A percentile compares a stretch with the other conserved stretches of the same genome.
These are phyloP conservation scores for Ustilago sp. DNA, from an alignment of 1,284 basidiomycete species.

Conservation along the genomic window DNA sequence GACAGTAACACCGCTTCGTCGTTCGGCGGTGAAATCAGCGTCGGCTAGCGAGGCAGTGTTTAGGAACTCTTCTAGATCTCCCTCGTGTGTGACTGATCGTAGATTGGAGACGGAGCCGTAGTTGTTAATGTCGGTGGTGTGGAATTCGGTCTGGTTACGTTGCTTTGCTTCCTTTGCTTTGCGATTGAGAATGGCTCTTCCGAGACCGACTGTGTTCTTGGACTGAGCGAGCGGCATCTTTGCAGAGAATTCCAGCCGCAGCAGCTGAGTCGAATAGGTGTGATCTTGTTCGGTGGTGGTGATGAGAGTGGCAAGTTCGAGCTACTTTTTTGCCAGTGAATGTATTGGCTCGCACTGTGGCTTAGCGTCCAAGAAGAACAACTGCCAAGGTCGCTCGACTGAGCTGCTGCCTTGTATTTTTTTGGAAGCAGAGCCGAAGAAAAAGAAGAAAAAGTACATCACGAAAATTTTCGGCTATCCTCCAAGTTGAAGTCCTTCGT, in stretches of 20 bases:
- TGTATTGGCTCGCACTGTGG: background rate
- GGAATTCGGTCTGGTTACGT: conserved; percentile 59
- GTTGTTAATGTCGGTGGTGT: conserved; percentile 71
- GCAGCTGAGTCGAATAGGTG: background rate
- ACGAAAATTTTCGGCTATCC: conserved; percentile 19
- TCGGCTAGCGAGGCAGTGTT: conserved; percentile 94
- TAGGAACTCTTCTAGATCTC: conserved; percentile 94
- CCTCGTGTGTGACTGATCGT: conserved; percentile 93
- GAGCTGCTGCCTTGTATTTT: conserved; percentile 5
- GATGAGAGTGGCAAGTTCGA: conserved; percentile 7
- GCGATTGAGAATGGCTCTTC: conserved; percentile 66
- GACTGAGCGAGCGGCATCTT: conserved; percentile 63
- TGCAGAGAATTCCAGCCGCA: conserved; percentile 9
- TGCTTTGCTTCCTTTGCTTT: conserved; percentile 60
- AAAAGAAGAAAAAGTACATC: conserved; percentile 11
- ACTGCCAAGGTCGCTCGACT: conserved; percentile 10
- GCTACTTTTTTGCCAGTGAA: background rate
- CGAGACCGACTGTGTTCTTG: conserved; percentile 68
- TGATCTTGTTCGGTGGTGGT: background rate
- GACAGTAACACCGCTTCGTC: conserved; percentile 85
- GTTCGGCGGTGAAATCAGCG: conserved; percentile 95
- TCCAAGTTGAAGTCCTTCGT: too few relatives aligned
- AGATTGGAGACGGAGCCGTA: conserved; percentile 72
- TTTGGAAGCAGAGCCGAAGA: background rate
- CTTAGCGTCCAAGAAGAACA: background rate